Base-by-base conservation (phyloP, 495 filamentous ascomycete species). In the Ramalina intermedia region DNA sequence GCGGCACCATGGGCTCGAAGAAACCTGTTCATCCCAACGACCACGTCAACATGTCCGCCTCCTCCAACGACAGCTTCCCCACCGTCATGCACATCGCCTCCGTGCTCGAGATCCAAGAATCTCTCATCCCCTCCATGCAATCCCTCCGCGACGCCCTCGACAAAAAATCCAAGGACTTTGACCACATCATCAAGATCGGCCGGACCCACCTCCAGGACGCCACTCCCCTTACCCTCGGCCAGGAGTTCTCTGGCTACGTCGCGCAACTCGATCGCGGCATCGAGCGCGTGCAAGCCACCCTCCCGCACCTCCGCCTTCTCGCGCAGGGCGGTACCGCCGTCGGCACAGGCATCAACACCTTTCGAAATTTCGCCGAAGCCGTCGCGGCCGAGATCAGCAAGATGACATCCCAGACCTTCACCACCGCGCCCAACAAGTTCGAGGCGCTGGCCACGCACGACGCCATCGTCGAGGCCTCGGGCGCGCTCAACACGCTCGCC, bases 51-150 rank as follows among this genome's bases (percentile, higher is more conserved):
- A 94, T 94, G 79, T 89, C 84, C 49, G 91, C 91, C 54, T 95
- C 88, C 45, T 96, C 93, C 52, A 98, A 98, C 73, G 91, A 98
- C 64, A 96, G 90, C 55, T 98, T 98, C 79, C 91, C 91, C 27
- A 96, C 90, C 52, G 93, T 95, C 58, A 98, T 98, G 91, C 93
- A 96, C 73, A 94, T 98, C 58, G 91, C 91, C 47, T 90, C 90
- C 49, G 88, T 96, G 26, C 70, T 98, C 38, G 91, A 96, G 68
- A 78, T 96, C 47, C 84, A 93, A 63, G 76, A 84, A 64, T 72
- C 81, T 52, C 80, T 98, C 27, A 66, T 98, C 4, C 93, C 91
- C 8, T 73, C 85, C 27, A 75, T 96, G 47, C 80, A 75, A 66
- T 82, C 74, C 59, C 78, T 98, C 40, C 82, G 87, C 46, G 73